Evolutionary conservation across 805 yeast species (phyloP).

Genomic region (Metschnikowia colocasiae): DNA sequence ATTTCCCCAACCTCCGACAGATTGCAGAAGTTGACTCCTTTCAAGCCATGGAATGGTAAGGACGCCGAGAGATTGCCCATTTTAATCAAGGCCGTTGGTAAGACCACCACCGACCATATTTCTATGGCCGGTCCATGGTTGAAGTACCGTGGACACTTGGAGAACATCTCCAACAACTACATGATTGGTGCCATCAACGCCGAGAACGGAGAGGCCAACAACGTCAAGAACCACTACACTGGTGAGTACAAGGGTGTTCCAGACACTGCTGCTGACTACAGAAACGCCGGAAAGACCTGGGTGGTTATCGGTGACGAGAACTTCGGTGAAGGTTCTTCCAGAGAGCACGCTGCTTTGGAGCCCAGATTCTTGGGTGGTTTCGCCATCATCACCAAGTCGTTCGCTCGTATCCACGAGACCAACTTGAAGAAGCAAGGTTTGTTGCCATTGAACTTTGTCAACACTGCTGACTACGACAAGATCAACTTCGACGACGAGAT

Average conservation of each 20-base stretch:
- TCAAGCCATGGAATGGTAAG: conserved; percentile 95
- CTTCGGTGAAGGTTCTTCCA: conserved; percentile 99
- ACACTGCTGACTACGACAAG: conserved; percentile 89
- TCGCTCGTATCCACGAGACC: conserved; percentile 99
- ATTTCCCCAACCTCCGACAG: conserved; percentile 92
- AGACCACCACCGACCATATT: conserved; percentile 98
- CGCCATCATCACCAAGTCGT: conserved; percentile 95
- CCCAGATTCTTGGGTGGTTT: conserved; percentile 99
- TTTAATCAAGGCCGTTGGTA: conserved; percentile 92
- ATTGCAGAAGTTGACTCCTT: conserved; percentile 90
- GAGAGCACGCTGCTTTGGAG: conserved; percentile 99
- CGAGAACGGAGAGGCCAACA: conserved; percentile 93
- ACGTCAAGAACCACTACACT: conserved; percentile 83
- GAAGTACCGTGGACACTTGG: conserved; percentile 99
- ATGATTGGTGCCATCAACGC: conserved; percentile 99
- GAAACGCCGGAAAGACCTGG: conserved; percentile 90
- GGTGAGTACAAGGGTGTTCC: conserved; percentile 95
- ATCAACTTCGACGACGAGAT: conserved; percentile 87
- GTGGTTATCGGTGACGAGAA: conserved; percentile 98
- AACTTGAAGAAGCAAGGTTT: conserved; percentile 99
- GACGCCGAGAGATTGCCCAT: conserved; percentile 88
- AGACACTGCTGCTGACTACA: conserved; percentile 92
- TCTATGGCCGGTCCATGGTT: conserved; percentile 99
- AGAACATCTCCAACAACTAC: conserved; percentile 97
- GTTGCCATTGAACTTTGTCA: conserved; percentile 90